A percentile compares a stretch with the other conserved stretches of the same genome.
Evolutionary conservation across 2,329 filamentous ascomycete genomes (phyloP).

Genomic region (Xylariaceae sp.): DNA sequence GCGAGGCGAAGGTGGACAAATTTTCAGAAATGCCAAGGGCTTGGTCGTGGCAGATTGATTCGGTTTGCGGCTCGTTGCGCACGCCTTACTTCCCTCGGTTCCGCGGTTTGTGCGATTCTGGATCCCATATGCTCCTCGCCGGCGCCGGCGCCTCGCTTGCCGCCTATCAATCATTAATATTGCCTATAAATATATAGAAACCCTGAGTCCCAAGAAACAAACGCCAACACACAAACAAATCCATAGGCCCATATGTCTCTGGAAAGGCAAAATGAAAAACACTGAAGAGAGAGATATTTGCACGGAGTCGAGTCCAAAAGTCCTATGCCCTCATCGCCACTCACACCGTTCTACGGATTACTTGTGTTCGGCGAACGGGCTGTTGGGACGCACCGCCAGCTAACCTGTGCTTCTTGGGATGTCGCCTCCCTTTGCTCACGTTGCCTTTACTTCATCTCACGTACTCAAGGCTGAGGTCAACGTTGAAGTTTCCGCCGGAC

Average conservation of each 20-base stretch:
- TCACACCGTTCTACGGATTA: neutral
- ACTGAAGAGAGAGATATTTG: neutral
- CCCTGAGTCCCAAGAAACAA: too few relatives aligned
- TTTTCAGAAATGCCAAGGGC: neutral
- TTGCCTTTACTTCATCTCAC: neutral
- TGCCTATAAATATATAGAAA: too few relatives aligned
- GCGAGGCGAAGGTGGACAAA: neutral
- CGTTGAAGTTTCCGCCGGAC: neutral
- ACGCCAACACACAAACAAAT: neutral
- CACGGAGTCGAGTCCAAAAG: neutral
- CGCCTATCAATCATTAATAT: neutral
- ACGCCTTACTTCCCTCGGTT: neutral
- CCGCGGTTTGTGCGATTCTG: neutral
- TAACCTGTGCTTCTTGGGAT: conserved; percentile 2
- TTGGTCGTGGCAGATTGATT: neutral
- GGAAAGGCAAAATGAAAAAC: neutral
- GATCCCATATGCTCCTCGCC: neutral
- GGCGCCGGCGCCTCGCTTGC: neutral
- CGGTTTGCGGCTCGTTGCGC: neutral
- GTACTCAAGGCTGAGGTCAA: neutral
- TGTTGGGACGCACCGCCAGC: neutral
- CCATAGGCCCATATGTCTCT: neutral
- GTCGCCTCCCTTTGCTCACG: conserved; percentile 7
- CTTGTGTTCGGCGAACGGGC: neutral
- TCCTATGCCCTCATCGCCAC: neutral